phyloP scores from a whole-genome alignment of 345 rosid species.

The Moricandia arvensis region DNA sequence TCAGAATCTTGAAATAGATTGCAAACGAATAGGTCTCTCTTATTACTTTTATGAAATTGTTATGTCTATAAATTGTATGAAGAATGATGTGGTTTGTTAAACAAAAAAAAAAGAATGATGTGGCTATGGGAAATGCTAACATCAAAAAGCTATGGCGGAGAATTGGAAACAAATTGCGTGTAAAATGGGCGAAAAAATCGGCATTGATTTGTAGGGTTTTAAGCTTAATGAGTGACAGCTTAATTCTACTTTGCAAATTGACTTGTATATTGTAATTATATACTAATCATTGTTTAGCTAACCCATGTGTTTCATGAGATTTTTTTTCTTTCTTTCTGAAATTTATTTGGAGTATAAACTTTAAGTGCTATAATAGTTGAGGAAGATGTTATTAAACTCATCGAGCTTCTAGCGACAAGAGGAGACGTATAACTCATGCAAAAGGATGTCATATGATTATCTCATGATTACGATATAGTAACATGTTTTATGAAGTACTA shows the following conservation, averaged over 20 bases:
- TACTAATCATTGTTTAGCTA: background rate
- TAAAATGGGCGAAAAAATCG: slow-evolving; percentile 23
- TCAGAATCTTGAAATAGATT: background rate
- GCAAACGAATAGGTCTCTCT: background rate
- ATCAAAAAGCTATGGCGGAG: slow-evolving; percentile 14
- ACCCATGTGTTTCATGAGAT: background rate
- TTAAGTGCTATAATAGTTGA: background rate
- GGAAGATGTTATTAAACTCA: slow-evolving; percentile 13
- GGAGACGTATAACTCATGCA: slow-evolving; percentile 8
- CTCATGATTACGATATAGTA: slow-evolving; percentile 38
- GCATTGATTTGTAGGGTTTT: slow-evolving; percentile 13
- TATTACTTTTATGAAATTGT: background rate
- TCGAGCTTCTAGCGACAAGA: slow-evolving; percentile 17
- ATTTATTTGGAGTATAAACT: background rate
- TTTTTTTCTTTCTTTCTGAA: background rate
- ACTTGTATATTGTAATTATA: background rate
- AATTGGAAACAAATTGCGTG: slow-evolving; percentile 16
- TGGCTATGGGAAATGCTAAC: background rate
- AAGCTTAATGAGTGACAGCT: slow-evolving; percentile 33
- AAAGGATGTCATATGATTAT: slow-evolving; percentile 38
- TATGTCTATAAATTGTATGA: background rate
- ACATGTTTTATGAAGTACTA: background rate
- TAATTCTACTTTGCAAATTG: slow-evolving; percentile 21
- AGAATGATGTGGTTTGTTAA: slow-evolving; percentile 9
- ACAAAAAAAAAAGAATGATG: too few species aligned